phyloP scores from a whole-genome alignment of 257 asterid genomes.

The Eucommia ulmoides region DNA sequence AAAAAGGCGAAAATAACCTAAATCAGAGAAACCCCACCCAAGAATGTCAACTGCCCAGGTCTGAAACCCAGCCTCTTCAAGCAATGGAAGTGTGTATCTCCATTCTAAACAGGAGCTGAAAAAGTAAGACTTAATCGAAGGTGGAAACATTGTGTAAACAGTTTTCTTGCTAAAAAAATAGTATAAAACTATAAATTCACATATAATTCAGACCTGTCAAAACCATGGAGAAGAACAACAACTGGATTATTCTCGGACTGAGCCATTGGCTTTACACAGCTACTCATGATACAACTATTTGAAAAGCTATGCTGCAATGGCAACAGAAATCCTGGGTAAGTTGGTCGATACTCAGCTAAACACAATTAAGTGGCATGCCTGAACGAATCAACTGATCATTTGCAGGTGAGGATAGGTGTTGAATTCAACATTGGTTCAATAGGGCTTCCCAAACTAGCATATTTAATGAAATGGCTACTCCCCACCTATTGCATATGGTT shows the following conservation, averaged over 20 bases:
- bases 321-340: not conserved
- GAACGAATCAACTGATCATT: too few relatives aligned
- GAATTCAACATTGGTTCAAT: too few relatives aligned
- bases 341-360: too few relatives aligned
- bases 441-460: too few relatives aligned
- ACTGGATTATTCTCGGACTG: constrained; percentile 34
- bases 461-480: too few relatives aligned
- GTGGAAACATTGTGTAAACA: too few relatives aligned
- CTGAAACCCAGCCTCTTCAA: constrained; percentile 77
- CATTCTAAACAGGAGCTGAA: constrained; percentile 95
- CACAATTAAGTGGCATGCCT: too few relatives aligned
- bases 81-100: constrained; percentile 79
- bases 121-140: too few relatives aligned
- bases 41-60: constrained; percentile 85
- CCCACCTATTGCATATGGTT: too few relatives aligned
- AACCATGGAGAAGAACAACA: constrained; percentile 94
- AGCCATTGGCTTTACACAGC: constrained; percentile 63
- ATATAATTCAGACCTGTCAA: constrained; percentile 58
- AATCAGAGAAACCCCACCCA: constrained; percentile 97
- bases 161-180: too few relatives aligned
- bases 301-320: constrained; percentile 48
- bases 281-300: constrained; percentile 47
- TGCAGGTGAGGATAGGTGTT: too few relatives aligned
- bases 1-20: constrained; percentile 38
- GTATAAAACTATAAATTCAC: too few relatives aligned